Evolutionary conservation across 169 alveolate genomes (phyloP).

Genomic region (Cystoisospora suis): DNA sequence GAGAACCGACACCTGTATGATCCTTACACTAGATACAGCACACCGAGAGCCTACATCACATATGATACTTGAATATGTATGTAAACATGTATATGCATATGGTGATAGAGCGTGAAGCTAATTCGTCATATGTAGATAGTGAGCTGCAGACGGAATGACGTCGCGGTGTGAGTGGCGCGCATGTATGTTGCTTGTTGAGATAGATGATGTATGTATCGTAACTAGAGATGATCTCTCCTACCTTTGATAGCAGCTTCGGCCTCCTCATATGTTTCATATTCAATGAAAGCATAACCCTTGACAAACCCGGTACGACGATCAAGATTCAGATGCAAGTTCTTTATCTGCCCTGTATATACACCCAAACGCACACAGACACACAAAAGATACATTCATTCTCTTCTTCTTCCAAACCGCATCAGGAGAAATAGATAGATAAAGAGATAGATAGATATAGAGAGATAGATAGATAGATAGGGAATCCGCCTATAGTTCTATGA

Average conservation of each 20-base stretch:
- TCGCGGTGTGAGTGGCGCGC: background rate
- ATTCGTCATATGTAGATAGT: background rate
- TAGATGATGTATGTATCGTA: background rate
- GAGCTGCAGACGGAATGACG: background rate
- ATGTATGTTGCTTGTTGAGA: background rate
- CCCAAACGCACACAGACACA: no score
- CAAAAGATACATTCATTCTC: no score
- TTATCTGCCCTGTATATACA: constrained; percentile 69
- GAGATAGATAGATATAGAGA: no score
- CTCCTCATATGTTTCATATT: constrained; percentile 51
- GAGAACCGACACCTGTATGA: no score
- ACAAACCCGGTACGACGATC: constrained; percentile 93
- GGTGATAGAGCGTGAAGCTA: background rate
- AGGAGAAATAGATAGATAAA: no score
- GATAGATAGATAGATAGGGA: no score
- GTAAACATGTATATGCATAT: background rate
- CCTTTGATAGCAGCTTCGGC: constrained; percentile 68
- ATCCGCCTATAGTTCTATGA: no score
- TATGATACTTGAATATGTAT: no score
- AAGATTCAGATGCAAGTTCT: constrained; percentile 89
- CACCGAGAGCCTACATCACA: no score
- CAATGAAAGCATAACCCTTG: constrained; percentile 68
- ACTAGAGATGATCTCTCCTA: background rate
- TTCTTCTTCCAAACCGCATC: no score
- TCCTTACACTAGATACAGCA: no score